Evolutionary conservation across 1,139 yeast species (phyloP), one percentile per base, ranked within the genome.

Genomic region (Chernovozyma sophiae-reginae): DNA sequence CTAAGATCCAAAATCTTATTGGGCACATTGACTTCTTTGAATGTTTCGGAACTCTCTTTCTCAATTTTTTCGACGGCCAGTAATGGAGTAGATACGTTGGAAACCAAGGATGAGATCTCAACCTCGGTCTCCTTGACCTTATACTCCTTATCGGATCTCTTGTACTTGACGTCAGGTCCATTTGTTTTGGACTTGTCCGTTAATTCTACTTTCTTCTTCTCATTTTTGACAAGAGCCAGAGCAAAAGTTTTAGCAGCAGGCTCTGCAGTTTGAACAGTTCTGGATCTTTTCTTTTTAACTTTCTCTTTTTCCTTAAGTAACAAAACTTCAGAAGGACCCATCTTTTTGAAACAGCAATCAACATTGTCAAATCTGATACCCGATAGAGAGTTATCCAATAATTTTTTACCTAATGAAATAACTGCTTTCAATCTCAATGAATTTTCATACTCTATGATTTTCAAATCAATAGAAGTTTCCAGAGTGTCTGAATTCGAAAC

Each of bases 341-440:
- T 12, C 18, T 26, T 26, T 26, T 16, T 26, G 29, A 26, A 26
- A 26, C 17, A 26, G 15, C 31, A 28, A 6, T 17, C 31, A 17
- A 12, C 13, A 10, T 28, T 10, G n/a, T 28, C 19, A 11, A 12
- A 28, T 19, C 15, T 15, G 15, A 7, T 7, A 13, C 31, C 31
- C 6, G 31, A 28, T 10, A 26, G 16, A 13, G 35, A 30, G 6
- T 36, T 35, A 11, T 44, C 42, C 16, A 48, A 35, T 12, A 55
- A 32, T 24, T 46, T 51, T 19, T 43, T 45, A 0, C 59, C 58
- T 24, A 51, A 39, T 3, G 49, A 47, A 15, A 56, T 32, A 6
- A 54, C 36, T 0, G 68, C 56, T n/a, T 45, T 42, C 10, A 51
- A 36, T 34, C 68, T 48, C 37, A 54, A 46, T 10, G 43, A 37